These are phyloP conservation scores for Pseudocercospora cruenta DNA, from an alignment of 2,329 filamentous ascomycete species.

Conservation along the genomic window DNA sequence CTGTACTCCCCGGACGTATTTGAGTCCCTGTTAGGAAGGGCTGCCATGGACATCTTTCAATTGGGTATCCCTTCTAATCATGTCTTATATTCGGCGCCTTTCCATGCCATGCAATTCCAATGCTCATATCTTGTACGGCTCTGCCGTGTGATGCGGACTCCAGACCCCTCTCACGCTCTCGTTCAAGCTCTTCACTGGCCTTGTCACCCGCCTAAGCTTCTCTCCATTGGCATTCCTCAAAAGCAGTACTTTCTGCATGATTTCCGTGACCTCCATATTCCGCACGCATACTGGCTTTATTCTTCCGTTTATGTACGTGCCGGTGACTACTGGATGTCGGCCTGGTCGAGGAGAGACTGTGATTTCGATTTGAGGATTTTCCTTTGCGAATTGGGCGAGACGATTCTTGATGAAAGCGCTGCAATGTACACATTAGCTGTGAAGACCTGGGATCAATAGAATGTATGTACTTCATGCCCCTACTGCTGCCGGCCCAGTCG, in stretches of 20 bases:
- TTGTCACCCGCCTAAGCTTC: slow-evolving; percentile 65
- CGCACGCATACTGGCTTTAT: slow-evolving; percentile 85
- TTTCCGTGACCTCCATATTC: slow-evolving; percentile 79
- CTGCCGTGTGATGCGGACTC: slow-evolving; percentile 64
- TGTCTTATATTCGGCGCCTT: neutral
- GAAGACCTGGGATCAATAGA: too few relatives aligned
- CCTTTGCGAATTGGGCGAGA: slow-evolving; percentile 75
- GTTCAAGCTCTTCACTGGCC: slow-evolving; percentile 64
- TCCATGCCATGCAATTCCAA: neutral
- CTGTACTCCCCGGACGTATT: neutral
- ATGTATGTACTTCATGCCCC: slow-evolving; percentile 96
- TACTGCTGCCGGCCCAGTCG: slow-evolving; percentile 91
- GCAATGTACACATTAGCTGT: slow-evolving; percentile 11
- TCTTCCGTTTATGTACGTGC: slow-evolving; percentile 89
- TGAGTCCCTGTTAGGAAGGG: neutral
- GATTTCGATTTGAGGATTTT: slow-evolving; percentile 89
- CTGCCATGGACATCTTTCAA: neutral
- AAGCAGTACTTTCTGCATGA: slow-evolving; percentile 76
- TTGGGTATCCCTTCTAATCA: neutral
- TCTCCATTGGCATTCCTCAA: slow-evolving; percentile 75
- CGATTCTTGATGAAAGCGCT: slow-evolving; percentile 80
- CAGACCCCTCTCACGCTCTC: slow-evolving; percentile 68
- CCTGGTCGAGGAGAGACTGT: slow-evolving; percentile 85
- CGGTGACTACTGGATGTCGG: slow-evolving; percentile 85
- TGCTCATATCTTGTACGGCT: slow-evolving; percentile 51